Evolutionary conservation across 1,139 yeast species (phyloP), one percentile per base, ranked within the genome.

Genomic region (Sugiyamaella sp.): DNA sequence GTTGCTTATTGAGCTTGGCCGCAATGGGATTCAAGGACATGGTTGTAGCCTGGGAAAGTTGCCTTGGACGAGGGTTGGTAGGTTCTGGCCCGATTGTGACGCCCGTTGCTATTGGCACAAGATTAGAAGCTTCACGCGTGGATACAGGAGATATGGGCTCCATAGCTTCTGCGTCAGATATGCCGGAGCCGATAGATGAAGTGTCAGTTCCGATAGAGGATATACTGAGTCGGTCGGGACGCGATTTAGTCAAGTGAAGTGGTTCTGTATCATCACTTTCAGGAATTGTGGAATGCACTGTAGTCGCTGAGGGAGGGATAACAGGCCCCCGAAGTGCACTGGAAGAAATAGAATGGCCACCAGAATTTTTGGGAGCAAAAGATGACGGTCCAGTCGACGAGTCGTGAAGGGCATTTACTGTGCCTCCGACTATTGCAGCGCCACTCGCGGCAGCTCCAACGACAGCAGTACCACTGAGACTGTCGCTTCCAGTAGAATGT

Each of bases 1-100:
- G 74, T 5, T 71, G 70, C 16, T 68, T 60, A 54, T 63, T 69
- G 6, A 65, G 54, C 41, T 57, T 56, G 37, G 45, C 37, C 1
- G 58, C 56, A 20, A 54, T 54, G 6, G 49, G 49, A 16, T 45
- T 45, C 2, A 27, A 5, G 12, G 24, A 17, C 10, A 39, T 20
- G 21, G 44, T 46, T 4, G 43, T 37, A 3, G 50, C 44, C 10
- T 46, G 50, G 9, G 50, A 46, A 6, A 27, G 2, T 25, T 46
- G 50, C 25, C 50, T 12, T 25, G 29, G 43, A 19, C 50, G 27
- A n/a, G 19, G 27, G 9, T 39, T 38, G n/a, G 49, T 4, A 33
- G 39, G 3, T 22, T 24, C 46, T 29, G 10, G 10, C 10, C 14
- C 14, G n/a, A 29, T 29, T 4, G 35, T 29, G 4, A 29, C 35